Percentiles rank a stretch among this genome's conserved stretches.
These are phyloP conservation scores for Alternaria angustiovoidea DNA, from an alignment of 2,329 filamentous ascomycete species.

Conservation along the genomic window DNA sequence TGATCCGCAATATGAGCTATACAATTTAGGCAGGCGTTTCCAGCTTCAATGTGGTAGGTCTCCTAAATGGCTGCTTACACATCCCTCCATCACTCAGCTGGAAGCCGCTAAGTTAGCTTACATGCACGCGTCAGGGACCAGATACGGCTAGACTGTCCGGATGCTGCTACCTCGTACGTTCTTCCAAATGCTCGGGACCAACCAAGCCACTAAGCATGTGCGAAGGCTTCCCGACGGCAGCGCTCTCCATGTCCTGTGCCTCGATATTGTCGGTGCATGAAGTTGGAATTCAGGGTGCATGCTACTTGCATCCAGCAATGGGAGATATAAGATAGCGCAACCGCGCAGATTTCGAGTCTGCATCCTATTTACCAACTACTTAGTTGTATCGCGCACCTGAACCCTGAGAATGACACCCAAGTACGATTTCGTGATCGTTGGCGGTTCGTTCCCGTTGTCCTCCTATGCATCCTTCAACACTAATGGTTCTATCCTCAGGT, in stretches of 20 bases:
- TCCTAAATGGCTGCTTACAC: not conserved
- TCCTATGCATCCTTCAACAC: not conserved
- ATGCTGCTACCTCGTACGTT: not conserved
- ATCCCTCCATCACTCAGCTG: not conserved
- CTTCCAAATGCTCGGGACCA: not conserved
- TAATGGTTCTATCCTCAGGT: slow-evolving; percentile 46
- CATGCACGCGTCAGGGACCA: not conserved
- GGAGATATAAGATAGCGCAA: not conserved
- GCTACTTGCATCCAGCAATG: not conserved
- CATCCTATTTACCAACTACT: not conserved
- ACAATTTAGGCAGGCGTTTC: not conserved
- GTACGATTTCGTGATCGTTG: slow-evolving; percentile 54
- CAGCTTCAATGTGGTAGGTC: not conserved
- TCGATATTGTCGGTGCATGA: not conserved
- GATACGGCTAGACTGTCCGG: not conserved
- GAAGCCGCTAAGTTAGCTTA: not conserved
- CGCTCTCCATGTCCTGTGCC: not conserved
- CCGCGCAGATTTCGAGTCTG: not conserved
- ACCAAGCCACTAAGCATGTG: not conserved
- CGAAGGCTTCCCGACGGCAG: not conserved
- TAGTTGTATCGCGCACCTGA: not conserved
- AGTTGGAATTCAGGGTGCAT: not conserved
- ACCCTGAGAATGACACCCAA: slow-evolving; percentile 20
- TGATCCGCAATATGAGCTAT: not conserved
- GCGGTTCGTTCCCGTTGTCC: slow-evolving; percentile 34